phyloP scores from a whole-genome alignment of 108 stramenopile species.

The Cylindrotheca fusiformis region DNA sequence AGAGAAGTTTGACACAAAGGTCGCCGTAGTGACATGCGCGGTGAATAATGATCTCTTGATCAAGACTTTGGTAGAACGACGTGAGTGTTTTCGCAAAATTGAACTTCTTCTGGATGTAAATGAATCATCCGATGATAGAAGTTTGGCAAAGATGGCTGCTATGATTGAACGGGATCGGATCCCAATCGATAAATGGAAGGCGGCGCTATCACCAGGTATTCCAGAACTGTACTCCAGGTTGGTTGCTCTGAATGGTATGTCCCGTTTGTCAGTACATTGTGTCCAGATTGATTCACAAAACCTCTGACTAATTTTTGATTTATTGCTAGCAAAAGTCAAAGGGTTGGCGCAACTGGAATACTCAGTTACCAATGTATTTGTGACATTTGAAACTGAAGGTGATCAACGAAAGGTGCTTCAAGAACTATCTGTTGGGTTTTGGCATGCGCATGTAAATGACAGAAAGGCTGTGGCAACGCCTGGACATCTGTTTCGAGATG shows the following conservation, averaged over 20 bases:
- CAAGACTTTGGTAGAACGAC: constrained; percentile 62
- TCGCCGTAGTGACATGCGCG: constrained; percentile 76
- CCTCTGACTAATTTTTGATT: no score
- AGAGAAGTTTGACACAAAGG: constrained; percentile 47
- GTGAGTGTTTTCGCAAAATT: constrained; percentile 56
- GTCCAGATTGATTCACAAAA: background rate
- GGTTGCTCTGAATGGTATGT: constrained; percentile 46
- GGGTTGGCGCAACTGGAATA: constrained; percentile 74
- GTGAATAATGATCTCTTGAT: constrained; percentile 81
- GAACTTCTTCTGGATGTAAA: constrained; percentile 56
- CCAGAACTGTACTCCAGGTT: constrained; percentile 24
- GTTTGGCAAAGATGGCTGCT: constrained; percentile 56
- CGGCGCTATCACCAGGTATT: constrained; percentile 50
- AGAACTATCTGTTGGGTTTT: constrained; percentile 56
- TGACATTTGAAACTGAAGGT: constrained; percentile 86
- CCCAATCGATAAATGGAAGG: constrained; percentile 34
- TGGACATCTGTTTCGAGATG: constrained; percentile 32
- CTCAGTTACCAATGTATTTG: constrained; percentile 73
- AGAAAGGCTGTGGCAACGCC: constrained; percentile 10
- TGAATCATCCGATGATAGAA: constrained; percentile 40
- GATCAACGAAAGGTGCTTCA: constrained; percentile 70
- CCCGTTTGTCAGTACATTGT: background rate
- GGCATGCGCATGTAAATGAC: constrained; percentile 30
- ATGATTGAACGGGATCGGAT: constrained; percentile 48
- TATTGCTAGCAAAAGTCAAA: constrained; percentile 48